phyloP scores from a whole-genome alignment of 345 rosid genomes.

The Euphorbia tirucalli region DNA sequence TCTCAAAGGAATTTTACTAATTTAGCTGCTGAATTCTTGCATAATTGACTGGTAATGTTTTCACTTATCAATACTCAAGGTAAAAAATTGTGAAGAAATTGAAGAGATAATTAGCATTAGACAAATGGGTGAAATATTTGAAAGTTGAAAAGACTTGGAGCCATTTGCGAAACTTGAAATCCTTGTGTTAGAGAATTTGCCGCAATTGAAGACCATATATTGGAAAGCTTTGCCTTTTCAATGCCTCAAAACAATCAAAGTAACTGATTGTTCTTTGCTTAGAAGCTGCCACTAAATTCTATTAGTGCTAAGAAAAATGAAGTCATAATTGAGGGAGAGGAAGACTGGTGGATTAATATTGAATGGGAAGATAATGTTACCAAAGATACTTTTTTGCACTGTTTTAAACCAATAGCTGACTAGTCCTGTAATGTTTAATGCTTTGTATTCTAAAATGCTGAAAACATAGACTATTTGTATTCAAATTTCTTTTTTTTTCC shows the following conservation, averaged over 20 bases:
- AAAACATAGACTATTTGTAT: too few relatives aligned
- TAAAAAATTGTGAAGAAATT: neutral
- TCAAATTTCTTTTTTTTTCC: too few relatives aligned
- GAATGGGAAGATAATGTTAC: neutral
- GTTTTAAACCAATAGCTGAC: neutral
- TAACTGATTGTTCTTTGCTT: neutral
- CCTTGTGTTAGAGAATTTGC: neutral
- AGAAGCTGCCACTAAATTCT: neutral
- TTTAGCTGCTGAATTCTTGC: too few relatives aligned
- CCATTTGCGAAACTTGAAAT: constrained; percentile 3
- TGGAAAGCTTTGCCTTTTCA: neutral
- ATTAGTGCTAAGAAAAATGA: neutral
- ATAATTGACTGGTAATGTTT: too few relatives aligned
- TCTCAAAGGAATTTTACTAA: too few relatives aligned
- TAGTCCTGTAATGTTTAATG: too few relatives aligned
- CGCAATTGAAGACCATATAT: neutral
- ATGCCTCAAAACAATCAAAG: neutral
- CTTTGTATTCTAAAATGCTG: too few relatives aligned
- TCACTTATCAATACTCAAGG: neutral
- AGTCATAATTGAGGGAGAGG: neutral
- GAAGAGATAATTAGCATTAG: neutral
- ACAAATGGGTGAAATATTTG: too few relatives aligned
- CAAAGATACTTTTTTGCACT: neutral
- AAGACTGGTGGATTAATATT: neutral
- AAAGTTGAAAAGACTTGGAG: too few relatives aligned